These are phyloP conservation scores for Lactifluus echinatus DNA, from an alignment of 768 basidiomycete genomes.

Conservation along the genomic window DNA sequence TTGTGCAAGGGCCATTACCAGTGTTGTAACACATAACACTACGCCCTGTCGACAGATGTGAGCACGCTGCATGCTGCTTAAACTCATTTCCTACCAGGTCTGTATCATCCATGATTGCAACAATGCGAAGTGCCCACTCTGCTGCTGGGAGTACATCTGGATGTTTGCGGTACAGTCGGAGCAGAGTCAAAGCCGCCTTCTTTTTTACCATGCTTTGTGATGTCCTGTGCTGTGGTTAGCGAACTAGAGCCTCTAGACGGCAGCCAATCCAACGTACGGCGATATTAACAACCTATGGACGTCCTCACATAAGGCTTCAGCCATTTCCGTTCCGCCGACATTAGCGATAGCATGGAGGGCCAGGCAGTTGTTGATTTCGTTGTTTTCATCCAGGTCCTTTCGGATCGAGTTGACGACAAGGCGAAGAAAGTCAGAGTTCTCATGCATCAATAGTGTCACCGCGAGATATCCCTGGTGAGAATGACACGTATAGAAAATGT, in stretches of 20 bases:
- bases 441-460: slow-evolving; percentile 95
- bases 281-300: slow-evolving; percentile 93
- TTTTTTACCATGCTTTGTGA: slow-evolving; percentile 96
- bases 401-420: slow-evolving; percentile 97
- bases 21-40: slow-evolving; percentile 84
- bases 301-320: slow-evolving; percentile 87
- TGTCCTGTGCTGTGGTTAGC: slow-evolving; percentile 45
- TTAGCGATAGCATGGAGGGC: slow-evolving; percentile 98
- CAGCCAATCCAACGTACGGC: slow-evolving; percentile 46
- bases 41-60: slow-evolving; percentile 56
- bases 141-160: slow-evolving; percentile 87
- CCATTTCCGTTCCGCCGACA: slow-evolving; percentile 97
- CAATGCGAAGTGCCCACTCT: slow-evolving; percentile 94
- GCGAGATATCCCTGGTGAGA: slow-evolving; percentile 84
- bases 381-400: slow-evolving; percentile 91
- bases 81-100: slow-evolving; percentile 52
- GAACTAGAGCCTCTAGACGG: slow-evolving; percentile 7
- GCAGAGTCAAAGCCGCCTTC: slow-evolving; percentile 90
- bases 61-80: neutral
- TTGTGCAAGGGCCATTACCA: slow-evolving; percentile 91
- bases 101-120: slow-evolving; percentile 90
- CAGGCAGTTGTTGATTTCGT: slow-evolving; percentile 92
- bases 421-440: slow-evolving; percentile 94
- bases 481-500: slow-evolving; percentile 7
- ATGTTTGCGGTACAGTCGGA: slow-evolving; percentile 92